Evolutionary conservation across 139 green algal genomes (phyloP).

Genomic region (Nannochloris sp.): DNA sequence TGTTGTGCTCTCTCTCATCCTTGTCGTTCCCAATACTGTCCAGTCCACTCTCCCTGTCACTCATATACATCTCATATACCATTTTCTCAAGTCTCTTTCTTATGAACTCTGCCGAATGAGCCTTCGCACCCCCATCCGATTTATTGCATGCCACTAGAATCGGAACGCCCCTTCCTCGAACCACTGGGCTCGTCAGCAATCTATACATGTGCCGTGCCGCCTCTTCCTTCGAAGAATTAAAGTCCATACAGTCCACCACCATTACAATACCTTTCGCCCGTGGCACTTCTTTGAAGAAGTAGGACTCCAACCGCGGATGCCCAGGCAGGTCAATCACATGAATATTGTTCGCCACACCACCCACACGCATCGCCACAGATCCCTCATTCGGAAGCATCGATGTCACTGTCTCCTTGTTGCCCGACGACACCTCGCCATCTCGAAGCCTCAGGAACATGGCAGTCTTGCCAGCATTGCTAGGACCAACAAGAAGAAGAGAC

Average conservation of each 20-base stretch:
- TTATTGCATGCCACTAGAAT: conserved; percentile 93
- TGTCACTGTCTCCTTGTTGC: conserved; percentile 57
- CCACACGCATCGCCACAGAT: conserved; percentile 4
- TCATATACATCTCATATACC: conserved; percentile 40
- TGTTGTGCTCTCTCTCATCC: not conserved
- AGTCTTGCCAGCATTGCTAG: conserved; percentile 64
- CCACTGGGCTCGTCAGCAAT: conserved; percentile 40
- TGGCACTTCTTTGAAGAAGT: conserved; percentile 41
- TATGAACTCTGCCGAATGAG: conserved; percentile 83
- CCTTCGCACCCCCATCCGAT: conserved; percentile 65
- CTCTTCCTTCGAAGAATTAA: conserved; percentile 56
- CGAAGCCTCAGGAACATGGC: conserved; percentile 62
- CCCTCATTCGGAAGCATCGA: conserved; percentile 60
- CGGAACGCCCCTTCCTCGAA: conserved; percentile 49
- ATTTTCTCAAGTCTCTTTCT: conserved; percentile 79
- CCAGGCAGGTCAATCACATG: conserved; percentile 77
- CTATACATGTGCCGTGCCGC: conserved; percentile 45
- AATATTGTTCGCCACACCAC: conserved; percentile 29
- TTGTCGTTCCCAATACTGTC: not conserved
- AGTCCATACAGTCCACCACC: conserved; percentile 73
- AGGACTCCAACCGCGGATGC: conserved; percentile 59
- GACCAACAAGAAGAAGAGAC: conserved; percentile 52
- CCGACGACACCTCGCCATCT: conserved; percentile 42
- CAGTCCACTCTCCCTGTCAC: not conserved
- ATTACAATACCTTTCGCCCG: conserved; percentile 68